Evolutionary conservation across 2,329 filamentous ascomycete species (phyloP).

Genomic region (Calonectria pauciramosa): DNA sequence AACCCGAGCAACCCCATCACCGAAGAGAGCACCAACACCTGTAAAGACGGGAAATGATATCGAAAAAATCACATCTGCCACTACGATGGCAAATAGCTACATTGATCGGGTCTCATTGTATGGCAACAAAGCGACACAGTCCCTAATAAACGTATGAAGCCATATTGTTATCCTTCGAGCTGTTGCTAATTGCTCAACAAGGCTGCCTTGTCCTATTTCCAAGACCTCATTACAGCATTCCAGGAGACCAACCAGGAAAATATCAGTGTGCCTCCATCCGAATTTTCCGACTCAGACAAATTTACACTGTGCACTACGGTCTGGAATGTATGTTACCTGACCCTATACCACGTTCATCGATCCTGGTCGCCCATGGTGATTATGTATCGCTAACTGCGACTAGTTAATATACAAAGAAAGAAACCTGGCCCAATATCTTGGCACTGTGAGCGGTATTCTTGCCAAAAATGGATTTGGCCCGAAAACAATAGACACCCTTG

Average conservation of each 20-base stretch:
- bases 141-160: neutral
- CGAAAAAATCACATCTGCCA: neutral
- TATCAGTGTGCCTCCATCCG: neutral
- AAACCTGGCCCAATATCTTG: neutral
- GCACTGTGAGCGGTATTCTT: neutral
- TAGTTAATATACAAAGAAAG: constrained; percentile 12
- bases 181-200: neutral
- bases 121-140: neutral
- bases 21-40: neutral
- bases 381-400: neutral
- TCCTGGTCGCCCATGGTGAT: neutral
- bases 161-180: neutral
- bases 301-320: constrained; percentile 1
- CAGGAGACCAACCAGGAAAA: neutral
- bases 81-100: neutral
- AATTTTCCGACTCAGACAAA: neutral
- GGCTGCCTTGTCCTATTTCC: neutral
- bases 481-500: neutral
- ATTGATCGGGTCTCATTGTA: neutral
- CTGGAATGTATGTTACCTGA: neutral
- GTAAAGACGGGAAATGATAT: neutral
- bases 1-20: neutral
- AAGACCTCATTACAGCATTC: neutral
- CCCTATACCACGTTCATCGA: neutral
- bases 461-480: neutral